These are phyloP conservation scores for Microdochium paspali DNA, from an alignment of 2,329 filamentous ascomycete genomes.

Conservation along the genomic window DNA sequence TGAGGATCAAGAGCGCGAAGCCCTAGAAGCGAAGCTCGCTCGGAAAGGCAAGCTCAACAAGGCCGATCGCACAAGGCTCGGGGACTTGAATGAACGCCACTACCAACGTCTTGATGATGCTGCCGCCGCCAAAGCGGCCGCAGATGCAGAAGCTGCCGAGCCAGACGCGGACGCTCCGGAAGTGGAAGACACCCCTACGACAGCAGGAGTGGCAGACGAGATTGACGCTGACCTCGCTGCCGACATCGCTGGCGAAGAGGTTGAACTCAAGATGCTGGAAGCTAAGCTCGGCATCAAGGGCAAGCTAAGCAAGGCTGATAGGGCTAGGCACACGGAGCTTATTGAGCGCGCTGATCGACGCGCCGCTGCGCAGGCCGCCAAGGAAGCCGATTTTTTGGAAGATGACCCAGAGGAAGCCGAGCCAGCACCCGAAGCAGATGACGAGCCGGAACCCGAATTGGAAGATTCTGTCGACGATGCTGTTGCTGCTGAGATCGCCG, in stretches of 20 bases:
- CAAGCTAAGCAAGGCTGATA: background rate
- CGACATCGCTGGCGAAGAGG: background rate
- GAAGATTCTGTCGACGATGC: background rate
- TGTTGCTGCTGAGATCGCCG: slow-evolving; percentile 7
- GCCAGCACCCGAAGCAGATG: background rate
- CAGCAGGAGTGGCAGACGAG: slow-evolving; percentile 11
- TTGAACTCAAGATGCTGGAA: background rate
- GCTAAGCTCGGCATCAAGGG: background rate
- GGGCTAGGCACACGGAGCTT: background rate
- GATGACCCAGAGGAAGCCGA: background rate
- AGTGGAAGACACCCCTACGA: background rate
- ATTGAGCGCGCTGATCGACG: background rate
- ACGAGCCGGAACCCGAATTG: background rate
- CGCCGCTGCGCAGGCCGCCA: too few relatives aligned
- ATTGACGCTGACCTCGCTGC: slow-evolving; percentile 12
- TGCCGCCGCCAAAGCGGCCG: background rate
- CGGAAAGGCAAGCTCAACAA: slow-evolving; percentile 1
- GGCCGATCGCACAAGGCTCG: background rate
- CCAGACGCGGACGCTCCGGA: slow-evolving; percentile 2
- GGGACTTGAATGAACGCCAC: background rate
- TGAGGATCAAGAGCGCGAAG: background rate
- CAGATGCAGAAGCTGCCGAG: background rate
- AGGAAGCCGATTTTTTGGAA: too few relatives aligned
- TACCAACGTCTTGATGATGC: background rate
- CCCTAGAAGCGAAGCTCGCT: background rate